These are phyloP conservation scores for Naganishia vaughanmartiniae DNA, from an alignment of 768 basidiomycete species.

Conservation along the genomic window DNA sequence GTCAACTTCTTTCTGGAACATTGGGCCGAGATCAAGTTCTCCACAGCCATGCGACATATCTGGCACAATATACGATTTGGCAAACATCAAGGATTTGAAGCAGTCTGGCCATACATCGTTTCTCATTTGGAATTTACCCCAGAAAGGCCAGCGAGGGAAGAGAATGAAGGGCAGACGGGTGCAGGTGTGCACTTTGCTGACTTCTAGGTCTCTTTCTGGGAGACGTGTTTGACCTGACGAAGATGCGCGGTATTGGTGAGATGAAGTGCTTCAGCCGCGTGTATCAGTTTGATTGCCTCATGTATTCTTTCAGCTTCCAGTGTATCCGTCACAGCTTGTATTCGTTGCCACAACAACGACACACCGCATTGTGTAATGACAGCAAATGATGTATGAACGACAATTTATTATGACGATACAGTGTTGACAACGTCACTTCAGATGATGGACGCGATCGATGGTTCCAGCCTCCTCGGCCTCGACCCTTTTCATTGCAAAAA, in stretches of 20 bases:
- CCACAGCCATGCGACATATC: slow-evolving; percentile 75
- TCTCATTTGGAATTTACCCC: slow-evolving; percentile 34
- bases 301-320: neutral
- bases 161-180: neutral
- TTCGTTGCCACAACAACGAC: neutral
- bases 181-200: slow-evolving; percentile 16
- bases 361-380: neutral
- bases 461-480: too few species aligned
- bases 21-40: slow-evolving; percentile 78
- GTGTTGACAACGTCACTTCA: neutral
- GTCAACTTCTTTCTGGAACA: slow-evolving; percentile 74
- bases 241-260: neutral
- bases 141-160: neutral
- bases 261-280: neutral
- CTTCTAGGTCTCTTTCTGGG: neutral
- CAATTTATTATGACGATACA: neutral
- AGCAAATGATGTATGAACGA: neutral
- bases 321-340: neutral
- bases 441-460: neutral
- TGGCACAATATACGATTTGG: slow-evolving; percentile 83
- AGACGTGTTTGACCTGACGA: neutral
- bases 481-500: too few species aligned
- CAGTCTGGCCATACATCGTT: slow-evolving; percentile 52
- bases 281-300: neutral
- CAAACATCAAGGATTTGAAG: slow-evolving; percentile 81